phyloP scores from a whole-genome alignment of 371 early-diverging fungal genomes.

The Chytridium lagenaria region DNA sequence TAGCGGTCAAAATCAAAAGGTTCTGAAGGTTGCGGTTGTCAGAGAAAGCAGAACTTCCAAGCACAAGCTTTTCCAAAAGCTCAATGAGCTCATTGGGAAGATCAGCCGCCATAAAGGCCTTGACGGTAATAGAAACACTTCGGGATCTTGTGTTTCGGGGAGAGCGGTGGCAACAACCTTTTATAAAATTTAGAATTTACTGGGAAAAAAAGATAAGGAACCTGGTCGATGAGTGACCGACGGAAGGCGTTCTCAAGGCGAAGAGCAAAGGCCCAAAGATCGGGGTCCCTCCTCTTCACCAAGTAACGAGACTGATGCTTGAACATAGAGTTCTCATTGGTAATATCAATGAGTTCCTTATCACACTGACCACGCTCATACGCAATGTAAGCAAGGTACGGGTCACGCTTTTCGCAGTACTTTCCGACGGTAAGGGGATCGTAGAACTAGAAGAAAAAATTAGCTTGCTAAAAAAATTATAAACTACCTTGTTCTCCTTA shows the following conservation, averaged over 20 bases:
- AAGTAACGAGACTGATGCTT: constrained; percentile 98
- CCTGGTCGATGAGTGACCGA: constrained; percentile 91
- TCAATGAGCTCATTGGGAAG: constrained; percentile 95
- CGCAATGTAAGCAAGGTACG: constrained; percentile 92
- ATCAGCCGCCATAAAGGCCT: constrained; percentile 97
- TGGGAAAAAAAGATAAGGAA: constrained; percentile 32
- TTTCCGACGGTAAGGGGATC: constrained; percentile 91
- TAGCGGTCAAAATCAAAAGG: constrained; percentile 95
- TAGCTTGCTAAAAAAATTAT: constrained; percentile 5
- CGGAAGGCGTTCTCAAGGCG: constrained; percentile 80
- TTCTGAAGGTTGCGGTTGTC: constrained; percentile 97
- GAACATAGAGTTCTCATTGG: constrained; percentile 97
- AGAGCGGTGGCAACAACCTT: constrained; percentile 83
- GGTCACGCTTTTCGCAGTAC: constrained; percentile 98
- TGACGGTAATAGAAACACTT: constrained; percentile 95
- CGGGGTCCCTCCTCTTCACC: constrained; percentile 84
- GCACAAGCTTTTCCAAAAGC: constrained; percentile 93
- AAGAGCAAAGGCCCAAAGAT: constrained; percentile 87
- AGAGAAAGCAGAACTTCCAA: constrained; percentile 88
- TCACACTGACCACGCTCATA: constrained; percentile 96
- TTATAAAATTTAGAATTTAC: neutral
- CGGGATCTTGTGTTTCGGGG: constrained; percentile 94
- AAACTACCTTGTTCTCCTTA: constrained; percentile 77
- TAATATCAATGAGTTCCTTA: constrained; percentile 87
- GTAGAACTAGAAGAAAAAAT: constrained; percentile 64